phyloP scores from a whole-genome alignment of 2,329 filamentous ascomycete genomes.

The Helotiales sp. region DNA sequence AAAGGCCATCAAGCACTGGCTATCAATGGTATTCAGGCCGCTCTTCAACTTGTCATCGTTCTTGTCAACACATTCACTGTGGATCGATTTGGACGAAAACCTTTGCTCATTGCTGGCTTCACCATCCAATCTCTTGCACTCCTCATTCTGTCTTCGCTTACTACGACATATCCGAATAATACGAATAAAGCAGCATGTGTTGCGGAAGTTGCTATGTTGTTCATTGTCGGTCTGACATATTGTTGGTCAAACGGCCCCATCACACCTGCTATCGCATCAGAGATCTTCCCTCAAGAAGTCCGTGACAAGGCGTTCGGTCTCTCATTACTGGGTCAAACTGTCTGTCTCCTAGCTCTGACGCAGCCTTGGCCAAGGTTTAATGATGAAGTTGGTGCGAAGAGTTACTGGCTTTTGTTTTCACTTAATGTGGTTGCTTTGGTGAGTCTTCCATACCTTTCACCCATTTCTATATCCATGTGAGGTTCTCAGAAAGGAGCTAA shows the following conservation, averaged over 20 bases:
- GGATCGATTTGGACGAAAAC: constrained; percentile 69
- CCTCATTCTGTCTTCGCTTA: constrained; percentile 39
- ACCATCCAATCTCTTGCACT: constrained; percentile 39
- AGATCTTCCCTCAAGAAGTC: constrained; percentile 44
- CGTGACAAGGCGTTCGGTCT: constrained; percentile 41
- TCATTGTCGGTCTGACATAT: constrained; percentile 44
- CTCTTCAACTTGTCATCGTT: constrained; percentile 58
- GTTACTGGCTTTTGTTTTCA: constrained; percentile 42
- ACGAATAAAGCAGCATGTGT: constrained; percentile 40
- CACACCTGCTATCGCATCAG: constrained; percentile 36
- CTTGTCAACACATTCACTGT: constrained; percentile 72
- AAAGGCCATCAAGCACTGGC: constrained; percentile 64
- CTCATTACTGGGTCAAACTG: constrained; percentile 39
- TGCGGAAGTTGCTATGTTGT: constrained; percentile 43
- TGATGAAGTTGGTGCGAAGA: constrained; percentile 37
- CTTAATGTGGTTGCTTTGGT: constrained; percentile 39
- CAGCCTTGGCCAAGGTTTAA: constrained; percentile 43
- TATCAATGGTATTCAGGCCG: constrained; percentile 70
- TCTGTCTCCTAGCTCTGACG: constrained; percentile 40
- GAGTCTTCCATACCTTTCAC: constrained; percentile 4
- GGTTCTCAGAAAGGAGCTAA: neutral
- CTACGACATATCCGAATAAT: constrained; percentile 40
- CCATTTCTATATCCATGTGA: neutral
- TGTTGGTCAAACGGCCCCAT: constrained; percentile 43
- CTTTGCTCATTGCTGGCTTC: constrained; percentile 65